Percentiles rank a stretch among this genome's conserved stretches.
phyloP scores from a whole-genome alignment of 139 green algal species.

The Auxenochlorella protothecoides region DNA sequence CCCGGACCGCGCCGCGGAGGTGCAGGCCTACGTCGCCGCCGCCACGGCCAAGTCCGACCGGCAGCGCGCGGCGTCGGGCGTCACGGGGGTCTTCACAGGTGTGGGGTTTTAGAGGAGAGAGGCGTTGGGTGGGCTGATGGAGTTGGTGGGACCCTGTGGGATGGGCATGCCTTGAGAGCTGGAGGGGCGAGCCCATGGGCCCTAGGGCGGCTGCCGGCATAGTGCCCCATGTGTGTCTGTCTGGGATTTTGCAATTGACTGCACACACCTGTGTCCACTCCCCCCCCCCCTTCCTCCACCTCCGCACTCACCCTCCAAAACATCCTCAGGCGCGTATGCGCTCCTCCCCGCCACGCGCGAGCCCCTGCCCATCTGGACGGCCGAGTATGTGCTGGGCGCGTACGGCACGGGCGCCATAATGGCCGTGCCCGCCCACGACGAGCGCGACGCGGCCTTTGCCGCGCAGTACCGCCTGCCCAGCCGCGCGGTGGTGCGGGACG shows the following conservation, averaged over 20 bases:
- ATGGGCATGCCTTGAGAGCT: no score
- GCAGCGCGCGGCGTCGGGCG: constrained; percentile 86
- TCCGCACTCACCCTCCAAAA: no score
- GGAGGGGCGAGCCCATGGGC: no score
- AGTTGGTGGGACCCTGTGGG: no score
- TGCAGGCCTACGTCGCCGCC: constrained; percentile 61
- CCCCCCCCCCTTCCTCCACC: no score
- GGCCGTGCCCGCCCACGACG: constrained; percentile 93
- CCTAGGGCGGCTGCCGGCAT: no score
- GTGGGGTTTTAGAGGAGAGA: neutral
- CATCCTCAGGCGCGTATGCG: constrained; percentile 51
- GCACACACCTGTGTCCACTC: no score
- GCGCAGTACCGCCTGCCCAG: constrained; percentile 53
- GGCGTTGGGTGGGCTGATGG: no score
- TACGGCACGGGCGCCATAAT: constrained; percentile 97
- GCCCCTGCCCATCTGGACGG: constrained; percentile 83
- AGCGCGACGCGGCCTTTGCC: constrained; percentile 86
- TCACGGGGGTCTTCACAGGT: constrained; percentile 89
- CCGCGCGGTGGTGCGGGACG: constrained; percentile 35
- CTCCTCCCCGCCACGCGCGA: constrained; percentile 77
- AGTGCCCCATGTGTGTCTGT: no score
- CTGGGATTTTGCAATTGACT: no score
- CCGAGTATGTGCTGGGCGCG: constrained; percentile 91
- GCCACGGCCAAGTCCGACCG: constrained; percentile 80
- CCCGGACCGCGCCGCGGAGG: constrained; percentile 1